Evolutionary conservation across 2,329 filamentous ascomycete genomes (phyloP).

Genomic region (Pezicula neosporulosa): DNA sequence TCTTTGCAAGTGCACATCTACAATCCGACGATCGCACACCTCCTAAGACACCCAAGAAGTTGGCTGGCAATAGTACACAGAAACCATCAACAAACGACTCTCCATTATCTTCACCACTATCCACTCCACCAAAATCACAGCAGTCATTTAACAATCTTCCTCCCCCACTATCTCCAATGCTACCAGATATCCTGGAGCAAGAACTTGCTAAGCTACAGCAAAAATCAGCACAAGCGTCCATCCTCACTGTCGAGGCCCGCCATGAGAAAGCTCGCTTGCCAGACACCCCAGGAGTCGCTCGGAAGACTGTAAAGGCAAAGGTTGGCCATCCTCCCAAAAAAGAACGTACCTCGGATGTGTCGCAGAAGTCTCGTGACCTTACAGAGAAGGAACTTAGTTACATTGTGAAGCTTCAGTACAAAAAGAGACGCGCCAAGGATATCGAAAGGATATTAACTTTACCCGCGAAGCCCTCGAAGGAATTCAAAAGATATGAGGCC

Average conservation of each 20-base stretch:
- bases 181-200: conserved; percentile 26
- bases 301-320: conserved; percentile 24
- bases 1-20: neutral
- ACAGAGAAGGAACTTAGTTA: conserved; percentile 8
- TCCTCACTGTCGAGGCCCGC: conserved; percentile 23
- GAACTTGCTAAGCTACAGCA: conserved; percentile 21
- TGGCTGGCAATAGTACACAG: neutral
- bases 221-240: conserved; percentile 12
- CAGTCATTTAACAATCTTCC: conserved; percentile 18
- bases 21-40: neutral
- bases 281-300: conserved; percentile 28
- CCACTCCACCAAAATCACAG: conserved; percentile 13
- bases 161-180: conserved; percentile 24
- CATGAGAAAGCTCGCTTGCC: conserved; percentile 27
- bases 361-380: conserved; percentile 11
- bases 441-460: conserved; percentile 23
- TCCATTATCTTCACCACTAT: conserved; percentile 11
- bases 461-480: conserved; percentile 13
- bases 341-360: conserved; percentile 10
- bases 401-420: conserved; percentile 28
- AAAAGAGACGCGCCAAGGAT: conserved; percentile 18
- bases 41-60: conserved; percentile 1
- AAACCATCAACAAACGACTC: conserved; percentile 10
- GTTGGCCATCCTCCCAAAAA: conserved; percentile 27
- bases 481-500: conserved; percentile 7